Conservation (phyloP, 2,329 filamentous ascomycete species). For the Penicillium sp. region DNA sequence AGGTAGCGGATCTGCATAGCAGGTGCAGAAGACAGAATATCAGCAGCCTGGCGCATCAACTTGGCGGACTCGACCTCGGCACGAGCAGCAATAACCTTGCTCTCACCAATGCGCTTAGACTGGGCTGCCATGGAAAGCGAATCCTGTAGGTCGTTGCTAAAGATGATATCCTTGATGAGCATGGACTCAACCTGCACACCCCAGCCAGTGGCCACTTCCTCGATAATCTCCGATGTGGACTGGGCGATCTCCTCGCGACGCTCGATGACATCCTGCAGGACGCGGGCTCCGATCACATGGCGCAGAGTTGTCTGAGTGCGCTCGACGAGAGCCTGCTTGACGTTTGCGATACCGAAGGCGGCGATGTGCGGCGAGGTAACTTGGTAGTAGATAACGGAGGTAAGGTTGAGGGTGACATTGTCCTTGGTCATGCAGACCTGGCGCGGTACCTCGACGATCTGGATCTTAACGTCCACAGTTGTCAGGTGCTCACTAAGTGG, state of each 20-base stretch:
- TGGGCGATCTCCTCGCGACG: conserved; percentile 95
- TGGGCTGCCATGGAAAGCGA: conserved; percentile 97
- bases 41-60: conserved; percentile 79
- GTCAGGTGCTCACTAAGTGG: conserved; percentile 86
- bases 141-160: conserved; percentile 92
- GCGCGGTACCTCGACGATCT: conserved; percentile 92
- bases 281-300: conserved; percentile 91
- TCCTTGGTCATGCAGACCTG: conserved; percentile 99
- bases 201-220: conserved; percentile 91
- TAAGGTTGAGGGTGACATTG: conserved; percentile 84
- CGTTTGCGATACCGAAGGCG: conserved; percentile 92
- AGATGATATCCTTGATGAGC: conserved; percentile 99
- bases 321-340: conserved; percentile 94
- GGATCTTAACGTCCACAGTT: conserved; percentile 98
- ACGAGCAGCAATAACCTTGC: conserved; percentile 95
- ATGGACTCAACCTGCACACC: conserved; percentile 96
- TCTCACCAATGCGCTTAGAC: conserved; percentile 96
- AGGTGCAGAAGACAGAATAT: conserved; percentile 86
- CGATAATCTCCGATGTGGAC: conserved; percentile 95
- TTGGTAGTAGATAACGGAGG: conserved; percentile 98
- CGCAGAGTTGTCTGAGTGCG: conserved; percentile 96
- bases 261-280: conserved; percentile 97
- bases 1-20: conserved; percentile 99
- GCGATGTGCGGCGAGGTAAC: conserved; percentile 94
- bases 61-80: conserved; percentile 96